Evolutionary conservation across 768 basidiomycete genomes (phyloP), one percentile per base, ranked within the genome.

Genomic region (Tremella yokohamensis): DNA sequence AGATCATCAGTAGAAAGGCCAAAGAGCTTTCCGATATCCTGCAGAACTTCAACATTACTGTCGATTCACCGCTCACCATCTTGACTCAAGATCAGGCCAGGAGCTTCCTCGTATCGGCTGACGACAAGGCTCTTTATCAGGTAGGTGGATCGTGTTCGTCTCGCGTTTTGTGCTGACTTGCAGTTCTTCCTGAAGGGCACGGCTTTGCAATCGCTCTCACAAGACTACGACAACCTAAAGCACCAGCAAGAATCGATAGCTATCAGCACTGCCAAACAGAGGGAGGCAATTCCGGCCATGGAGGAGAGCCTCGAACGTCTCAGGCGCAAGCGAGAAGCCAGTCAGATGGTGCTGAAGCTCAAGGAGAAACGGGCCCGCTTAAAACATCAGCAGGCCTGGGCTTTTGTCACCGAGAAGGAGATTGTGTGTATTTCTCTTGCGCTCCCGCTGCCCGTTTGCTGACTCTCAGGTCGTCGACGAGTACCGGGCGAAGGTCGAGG

Each of bases 131-230:
- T 75, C 92, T 97, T 76, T 98, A 99, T 79, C 85, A 87, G 78
- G 93, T 88, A 70, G 8, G 81, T 64, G 37, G 4, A 2, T 42
- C 11, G 18, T 52, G 16, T 26, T 8, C 40, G 26, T 39, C 18
- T 49, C 15, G 48, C 11, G 2, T 26, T 29, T 40, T 44, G 49
- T 64, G 25, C 50, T 62, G 37, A 61, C 39, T 58, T 38, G 0
- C 63, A 94, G 91, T 91, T 97, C 77, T 98, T 98, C 83, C 83
- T 98, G 34, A 83, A 85, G 37, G 96, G 96, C 15, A 98, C 96
- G 0, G 89, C 91, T 65, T 84, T 99, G 15, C 83, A 84, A 37
- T 88, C 94, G 66, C 85, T 99, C 45, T 84, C 83, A 2, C 85
- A 89, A 18, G 89, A 93, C 73, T 99, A 99, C 69, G 84, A 87